These are phyloP conservation scores for Leptodontidium sp. DNA, from an alignment of 2,329 filamentous ascomycete genomes.

Conservation along the genomic window DNA sequence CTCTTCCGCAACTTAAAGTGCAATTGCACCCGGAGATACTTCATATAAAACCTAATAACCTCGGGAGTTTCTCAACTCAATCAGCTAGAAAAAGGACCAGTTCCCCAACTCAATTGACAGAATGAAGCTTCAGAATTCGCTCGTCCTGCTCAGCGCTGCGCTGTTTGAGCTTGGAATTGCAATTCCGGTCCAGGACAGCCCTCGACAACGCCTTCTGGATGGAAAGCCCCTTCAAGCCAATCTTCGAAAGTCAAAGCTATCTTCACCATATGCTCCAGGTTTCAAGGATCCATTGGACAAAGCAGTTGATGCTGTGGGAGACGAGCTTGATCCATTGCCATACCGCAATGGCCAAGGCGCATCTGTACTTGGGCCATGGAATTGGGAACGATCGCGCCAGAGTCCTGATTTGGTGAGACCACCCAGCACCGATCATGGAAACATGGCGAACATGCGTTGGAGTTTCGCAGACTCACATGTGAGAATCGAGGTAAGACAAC, in stretches of 20 bases:
- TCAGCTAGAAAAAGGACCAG: conserved; percentile 6
- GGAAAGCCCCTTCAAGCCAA: conserved; percentile 56
- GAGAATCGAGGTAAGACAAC: conserved; percentile 63
- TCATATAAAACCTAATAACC: conserved; percentile 9
- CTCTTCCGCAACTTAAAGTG: conserved; percentile 11
- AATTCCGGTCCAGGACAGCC: conserved; percentile 56
- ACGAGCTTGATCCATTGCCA: conserved; percentile 70
- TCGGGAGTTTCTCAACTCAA: neutral
- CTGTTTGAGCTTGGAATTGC: conserved; percentile 39
- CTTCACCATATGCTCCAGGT: conserved; percentile 64
- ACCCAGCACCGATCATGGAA: conserved; percentile 75
- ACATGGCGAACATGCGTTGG: conserved; percentile 77
- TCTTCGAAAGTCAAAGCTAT: conserved; percentile 42
- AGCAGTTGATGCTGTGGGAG: conserved; percentile 66
- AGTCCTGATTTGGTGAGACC: conserved; percentile 76
- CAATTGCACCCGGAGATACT: neutral
- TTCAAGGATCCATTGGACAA: conserved; percentile 68
- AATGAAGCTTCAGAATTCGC: conserved; percentile 40
- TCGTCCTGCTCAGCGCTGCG: conserved; percentile 37
- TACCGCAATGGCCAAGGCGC: conserved; percentile 70
- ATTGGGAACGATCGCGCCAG: conserved; percentile 72
- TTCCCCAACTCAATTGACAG: conserved; percentile 21
- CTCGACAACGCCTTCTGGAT: conserved; percentile 61
- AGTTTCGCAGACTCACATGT: conserved; percentile 71
- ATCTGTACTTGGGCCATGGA: conserved; percentile 74